Base-by-base conservation (phyloP, 257 asterid species). In the Echium plantagineum region DNA sequence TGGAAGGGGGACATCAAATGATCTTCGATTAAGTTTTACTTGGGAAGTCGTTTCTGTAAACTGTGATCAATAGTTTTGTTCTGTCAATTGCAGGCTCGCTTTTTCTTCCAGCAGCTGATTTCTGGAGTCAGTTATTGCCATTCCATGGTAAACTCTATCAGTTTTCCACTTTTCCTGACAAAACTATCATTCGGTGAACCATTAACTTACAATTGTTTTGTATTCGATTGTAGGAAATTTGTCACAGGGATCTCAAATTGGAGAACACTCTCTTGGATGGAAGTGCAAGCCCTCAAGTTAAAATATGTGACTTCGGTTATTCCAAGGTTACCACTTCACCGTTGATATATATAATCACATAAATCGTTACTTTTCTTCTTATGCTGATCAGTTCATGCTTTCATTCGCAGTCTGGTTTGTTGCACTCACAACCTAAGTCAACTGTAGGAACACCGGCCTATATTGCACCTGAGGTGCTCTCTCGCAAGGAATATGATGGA, bases 391-490 rank as follows among this genome's bases (percentile, higher is more conserved):
- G 17, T 66, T 47, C 35, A 9, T 63, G 9, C 63, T 22, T 61
- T 38, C 31, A 60, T 47, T 59, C 65, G 24, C 71, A 91, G 98
- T 91, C 98, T 56, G 90, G 89, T 22, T 80, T 91, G 69, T 81
- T 91, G 70, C 98, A 88, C 69, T 91, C 98, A 49, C 84, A 84
- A 76, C 98, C 98, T 63, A 91, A 91, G 72, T 91, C 98, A 20
- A 83, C 98, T 8, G 98, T 91, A 54, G 98, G 96, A 57, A 91
- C 98, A 24, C 98, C 98, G 4, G 98, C 98, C n/a, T 91, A 91
- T 58, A 88, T 91, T 62, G 98, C 96, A 21, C 98, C 98, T 0
- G 98, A 91, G 77, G 98, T 91, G 59, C 81, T 91, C 17, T 81
- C 94, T 20, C 79, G 96, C 60, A 82, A 87, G 78, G 98, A 91